phyloP scores from a whole-genome alignment of 2,329 filamentous ascomycete genomes.

The Cladosporium colombiae region DNA sequence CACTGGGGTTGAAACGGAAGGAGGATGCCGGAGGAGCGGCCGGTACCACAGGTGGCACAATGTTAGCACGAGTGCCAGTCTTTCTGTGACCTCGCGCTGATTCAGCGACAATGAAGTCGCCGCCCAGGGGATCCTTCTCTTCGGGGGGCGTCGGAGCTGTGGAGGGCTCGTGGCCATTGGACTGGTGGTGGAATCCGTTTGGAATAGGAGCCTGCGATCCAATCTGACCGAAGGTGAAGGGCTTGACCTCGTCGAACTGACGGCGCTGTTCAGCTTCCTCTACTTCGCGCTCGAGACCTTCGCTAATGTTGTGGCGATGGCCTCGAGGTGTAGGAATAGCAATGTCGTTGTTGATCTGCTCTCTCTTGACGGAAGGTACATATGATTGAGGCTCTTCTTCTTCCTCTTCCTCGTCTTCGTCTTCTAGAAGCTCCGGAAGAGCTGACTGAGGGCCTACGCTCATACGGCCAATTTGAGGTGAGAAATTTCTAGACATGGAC shows the following conservation, averaged over 20 bases:
- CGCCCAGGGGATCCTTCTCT: constrained; percentile 29
- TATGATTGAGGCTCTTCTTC: constrained; percentile 30
- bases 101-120: constrained; percentile 59
- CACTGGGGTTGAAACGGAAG: constrained; percentile 34
- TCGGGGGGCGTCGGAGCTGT: neutral
- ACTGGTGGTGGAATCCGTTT: constrained; percentile 3
- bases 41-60: constrained; percentile 57
- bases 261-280: constrained; percentile 80
- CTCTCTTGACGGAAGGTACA: constrained; percentile 36
- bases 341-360: constrained; percentile 48
- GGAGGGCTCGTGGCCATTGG: neutral
- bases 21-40: constrained; percentile 3
- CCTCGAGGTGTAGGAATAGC: constrained; percentile 62
- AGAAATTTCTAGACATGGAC: constrained; percentile 27
- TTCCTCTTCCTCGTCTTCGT: constrained; percentile 63
- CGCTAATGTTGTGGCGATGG: constrained; percentile 71
- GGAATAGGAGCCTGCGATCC: neutral
- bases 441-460: constrained; percentile 48
- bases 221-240: constrained; percentile 20
- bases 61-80: constrained; percentile 72
- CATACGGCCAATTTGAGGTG: constrained; percentile 52
- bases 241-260: constrained; percentile 26
- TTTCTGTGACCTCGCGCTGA: constrained; percentile 61
- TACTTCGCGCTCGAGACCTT: constrained; percentile 78
- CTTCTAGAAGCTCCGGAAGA: constrained; percentile 72